Base-by-base conservation (phyloP, 140 eudicot species). In the Anethum foeniculum region DNA sequence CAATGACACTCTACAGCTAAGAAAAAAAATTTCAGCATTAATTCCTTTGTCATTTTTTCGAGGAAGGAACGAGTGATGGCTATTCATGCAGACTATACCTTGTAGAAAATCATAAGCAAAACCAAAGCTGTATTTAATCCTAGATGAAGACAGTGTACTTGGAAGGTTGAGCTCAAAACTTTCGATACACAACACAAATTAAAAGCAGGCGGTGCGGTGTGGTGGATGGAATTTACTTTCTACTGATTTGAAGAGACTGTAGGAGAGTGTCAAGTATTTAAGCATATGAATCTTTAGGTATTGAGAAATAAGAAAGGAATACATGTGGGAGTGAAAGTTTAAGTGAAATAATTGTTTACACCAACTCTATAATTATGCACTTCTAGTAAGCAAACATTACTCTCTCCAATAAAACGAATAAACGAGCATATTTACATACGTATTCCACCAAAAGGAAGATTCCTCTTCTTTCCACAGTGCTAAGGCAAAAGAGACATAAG, bases 401-500 rank as follows among this genome's bases (percentile, higher is more conserved):
- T 39, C 13, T 75, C 21, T 75, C 38, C 14, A 46, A 46, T 23
- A 75, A 25, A 23, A 46, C 13, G 34, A 18, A 46, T 25, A n/a
- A 25, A 71, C 56, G 79, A 25, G 48, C 65, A 58, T 75, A 39
- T 18, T 30, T 69, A 87, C 90, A 78, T 86, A 95, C 99, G 86
- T 84, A 60, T 88, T 86, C 89, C 96, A 95, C 99, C 99, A 95
- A 73, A 84, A 88, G 80, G 92, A 78, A 67, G 96, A 87, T 71
- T 95, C 99, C 76, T 89, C 97, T 71, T 95, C 97, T 71, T 84
- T 82, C 96, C 96, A 95, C 72, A 89, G 81, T 38, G 91, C 90
- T 83, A 88, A 87, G 23, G 97, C 99, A 77, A 90, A 92, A 30
- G 97, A 84, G 44, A 95, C 97, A 81, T 92, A 90, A 79, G 93